Conservation (phyloP, 768 basidiomycete genomes). For the Naganishia randhawae region DNA sequence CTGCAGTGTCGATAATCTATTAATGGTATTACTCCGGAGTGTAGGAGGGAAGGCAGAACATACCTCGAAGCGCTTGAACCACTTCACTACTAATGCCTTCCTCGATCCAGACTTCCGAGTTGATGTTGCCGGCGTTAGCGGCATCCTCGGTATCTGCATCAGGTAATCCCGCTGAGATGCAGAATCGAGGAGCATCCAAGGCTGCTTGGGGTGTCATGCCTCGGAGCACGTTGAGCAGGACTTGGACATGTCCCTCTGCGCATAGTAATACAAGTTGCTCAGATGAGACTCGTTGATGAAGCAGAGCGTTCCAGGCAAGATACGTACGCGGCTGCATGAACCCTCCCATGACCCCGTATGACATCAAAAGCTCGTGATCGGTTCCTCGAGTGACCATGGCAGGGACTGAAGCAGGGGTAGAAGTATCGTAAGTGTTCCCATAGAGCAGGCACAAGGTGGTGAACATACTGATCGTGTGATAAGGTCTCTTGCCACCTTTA, state of each 20-base stretch:
- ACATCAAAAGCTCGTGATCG: slow-evolving; percentile 68
- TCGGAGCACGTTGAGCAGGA: slow-evolving; percentile 80
- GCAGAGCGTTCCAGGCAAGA: neutral
- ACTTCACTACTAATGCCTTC: slow-evolving; percentile 68
- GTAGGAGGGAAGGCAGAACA: slow-evolving; percentile 6
- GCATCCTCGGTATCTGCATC: slow-evolving; percentile 57
- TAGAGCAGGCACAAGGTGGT: neutral
- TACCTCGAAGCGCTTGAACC: slow-evolving; percentile 66
- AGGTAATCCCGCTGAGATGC: slow-evolving; percentile 80
- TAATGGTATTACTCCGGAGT: neutral
- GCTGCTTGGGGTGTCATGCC: slow-evolving; percentile 84
- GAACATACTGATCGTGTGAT: slow-evolving; percentile 73
- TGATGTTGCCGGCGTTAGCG: slow-evolving; percentile 61
- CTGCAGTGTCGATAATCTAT: slow-evolving; percentile 50
- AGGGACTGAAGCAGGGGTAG: slow-evolving; percentile 56
- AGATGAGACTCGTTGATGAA: neutral
- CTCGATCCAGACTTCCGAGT: slow-evolving; percentile 84
- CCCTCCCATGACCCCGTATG: slow-evolving; percentile 55
- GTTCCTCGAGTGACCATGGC: slow-evolving; percentile 72
- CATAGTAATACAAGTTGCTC: neutral
- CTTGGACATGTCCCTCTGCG: slow-evolving; percentile 81
- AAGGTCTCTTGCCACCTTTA: slow-evolving; percentile 77
- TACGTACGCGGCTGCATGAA: slow-evolving; percentile 61
- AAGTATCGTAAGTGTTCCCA: neutral
- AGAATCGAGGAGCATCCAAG: slow-evolving; percentile 91